Base-by-base conservation (phyloP, 352 stramenopile genomes). In the Thraustotheca clavata region DNA sequence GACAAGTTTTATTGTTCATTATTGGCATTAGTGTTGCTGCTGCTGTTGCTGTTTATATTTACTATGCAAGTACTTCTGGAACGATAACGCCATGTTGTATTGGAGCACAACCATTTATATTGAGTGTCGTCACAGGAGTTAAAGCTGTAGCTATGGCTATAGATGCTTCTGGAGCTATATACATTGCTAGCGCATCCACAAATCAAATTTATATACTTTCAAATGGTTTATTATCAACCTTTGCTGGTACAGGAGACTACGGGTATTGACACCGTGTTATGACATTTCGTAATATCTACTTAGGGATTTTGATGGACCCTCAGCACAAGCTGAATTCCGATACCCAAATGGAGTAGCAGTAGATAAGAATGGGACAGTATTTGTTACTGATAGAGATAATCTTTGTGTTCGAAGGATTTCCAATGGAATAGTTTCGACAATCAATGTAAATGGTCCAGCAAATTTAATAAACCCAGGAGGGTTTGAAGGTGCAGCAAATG, bases 391-490 rank as follows among this genome's bases (percentile, higher is more conserved):
- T n/a, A 40, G 57, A 16, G 57, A 65, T 33, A 55, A 27, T 26
- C 24, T 38, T 1, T 24, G 11, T 6, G 38, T 65, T 3, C 38
- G 57, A 7, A 35, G 20, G 36, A 65, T 65, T 16, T 12, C 46
- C 24, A 65, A 65, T 16, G 57, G 57, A 29, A 22, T 16, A 24
- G 57, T 65, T 18, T 55, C 57, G 8, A 65, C 57, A n/a, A 32
- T 54, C 9, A 14, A 31, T 18, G 14, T 6, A 9, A n/a, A 35
- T 8, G 8, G 4, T 0, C 24, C 14, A 11, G 7, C 16, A 0
- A 22, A n/a, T 16, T 8, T 18, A 1, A 5, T 65, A 9, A 27
- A 29, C 7, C 6, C 41, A 24, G 14, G 27, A 11, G 57, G 29
- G 3, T 65, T 50, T 54, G 57, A 65, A 33, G 40, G 57, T n/a